Evolutionary conservation across 2,329 filamentous ascomycete species (phyloP), one percentile per base, ranked within the genome.

Genomic region (Clonostachys rosea): DNA sequence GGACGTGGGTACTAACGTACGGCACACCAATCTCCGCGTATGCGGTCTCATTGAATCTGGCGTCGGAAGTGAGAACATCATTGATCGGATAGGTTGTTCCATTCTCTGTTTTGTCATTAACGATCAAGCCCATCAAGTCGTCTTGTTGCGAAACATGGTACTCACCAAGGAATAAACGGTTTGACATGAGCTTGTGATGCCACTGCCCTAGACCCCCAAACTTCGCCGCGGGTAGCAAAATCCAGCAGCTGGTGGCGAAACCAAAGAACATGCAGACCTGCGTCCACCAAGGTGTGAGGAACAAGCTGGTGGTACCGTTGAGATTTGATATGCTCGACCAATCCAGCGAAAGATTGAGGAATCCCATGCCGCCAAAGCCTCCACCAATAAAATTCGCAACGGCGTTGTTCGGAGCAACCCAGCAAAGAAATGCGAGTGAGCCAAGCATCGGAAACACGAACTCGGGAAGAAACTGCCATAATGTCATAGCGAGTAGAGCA

Each of bases 401-500:
- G 3, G 69, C 59, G 52, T 81, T 83, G 14, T 69, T 68, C 2
- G 79, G 79, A 3, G 80, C 79, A 3, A 84, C 78, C 80, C 80
- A 84, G 62, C 81, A 84, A 6, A 84, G 67, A 44, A 83, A 81
- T 3, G 80, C 78, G 8, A 84, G 65, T 0, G 80, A 83, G 8
- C 73, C 76, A 2, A 81, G 66, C 57, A 84, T 76, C 0, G 79
- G 79, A 48, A 83, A 83, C 2, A 76, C 69, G 45, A 73, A 84
- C 56, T 84, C 79, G 1, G 80, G 80, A 0, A 84, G 60, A 50
- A 84, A 83, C 49, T 84, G 79, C 80, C 81, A 84, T 1, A 81
- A 52, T 0, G 73, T 78, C 46, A 82, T 68, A 5, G 67, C 78
- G 0, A 74, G 49, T 1, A 84, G 63, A 1, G 73, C 68, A 10